Percentiles rank a stretch among this genome's conserved stretches.
Conservation (phyloP, 257 asterid species). For the Salvia miltiorrhiza region DNA sequence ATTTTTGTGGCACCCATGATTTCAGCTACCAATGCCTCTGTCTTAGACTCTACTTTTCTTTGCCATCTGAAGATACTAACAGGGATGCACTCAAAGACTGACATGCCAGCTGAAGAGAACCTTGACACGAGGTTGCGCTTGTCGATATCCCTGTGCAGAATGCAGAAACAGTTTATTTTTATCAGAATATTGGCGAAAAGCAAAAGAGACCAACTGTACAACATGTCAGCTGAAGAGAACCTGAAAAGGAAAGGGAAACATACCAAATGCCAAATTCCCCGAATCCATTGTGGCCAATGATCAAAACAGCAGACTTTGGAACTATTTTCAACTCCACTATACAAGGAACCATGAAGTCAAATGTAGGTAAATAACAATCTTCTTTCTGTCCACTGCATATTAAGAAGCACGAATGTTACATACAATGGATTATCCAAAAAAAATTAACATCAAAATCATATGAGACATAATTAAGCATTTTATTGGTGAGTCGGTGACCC, state of each 20-base stretch:
- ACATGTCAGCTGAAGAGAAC: too few species aligned
- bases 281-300: slow-evolving; percentile 79
- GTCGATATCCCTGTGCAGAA: slow-evolving; percentile 61
- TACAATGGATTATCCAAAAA: background rate
- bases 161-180: slow-evolving; percentile 11
- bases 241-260: slow-evolving; percentile 19
- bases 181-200: background rate
- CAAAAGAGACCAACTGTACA: slow-evolving; percentile 1
- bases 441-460: background rate
- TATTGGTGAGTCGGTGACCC: too few species aligned
- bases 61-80: slow-evolving; percentile 62
- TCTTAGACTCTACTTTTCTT: slow-evolving; percentile 37
- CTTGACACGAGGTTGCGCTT: slow-evolving; percentile 61
- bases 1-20: slow-evolving; percentile 64
- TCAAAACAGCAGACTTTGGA: slow-evolving; percentile 57
- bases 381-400: slow-evolving; percentile 60
- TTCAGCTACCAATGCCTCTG: slow-evolving; percentile 34
- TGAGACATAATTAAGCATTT: background rate
- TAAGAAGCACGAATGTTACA: slow-evolving; percentile 28
- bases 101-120: slow-evolving; percentile 64
- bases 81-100: slow-evolving; percentile 62
- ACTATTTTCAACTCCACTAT: slow-evolving; percentile 67
- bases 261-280: slow-evolving; percentile 90
- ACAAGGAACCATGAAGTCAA: slow-evolving; percentile 51
- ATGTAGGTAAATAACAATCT: slow-evolving; percentile 56